Evolutionary conservation across 441 rosid genomes (phyloP).

Genomic region (Monsonia emarginata): DNA sequence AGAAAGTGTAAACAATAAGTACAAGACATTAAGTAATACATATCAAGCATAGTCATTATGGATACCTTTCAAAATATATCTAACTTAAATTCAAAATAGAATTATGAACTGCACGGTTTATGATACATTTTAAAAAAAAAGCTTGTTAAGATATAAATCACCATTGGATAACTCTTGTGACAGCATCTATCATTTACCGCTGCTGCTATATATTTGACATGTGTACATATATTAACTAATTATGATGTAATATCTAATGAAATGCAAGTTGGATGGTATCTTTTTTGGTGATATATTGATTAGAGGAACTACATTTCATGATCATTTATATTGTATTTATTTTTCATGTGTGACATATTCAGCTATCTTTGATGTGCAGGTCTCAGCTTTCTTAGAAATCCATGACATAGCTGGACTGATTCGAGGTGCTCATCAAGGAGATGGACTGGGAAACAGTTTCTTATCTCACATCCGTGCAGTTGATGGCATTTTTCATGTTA

Average conservation of each 20-base stretch:
- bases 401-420: constrained; percentile 98
- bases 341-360: neutral
- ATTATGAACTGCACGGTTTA: too few species aligned
- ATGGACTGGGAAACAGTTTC: constrained; percentile 94
- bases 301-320: neutral
- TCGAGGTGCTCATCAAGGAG: constrained; percentile 93
- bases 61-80: too few species aligned
- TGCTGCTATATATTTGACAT: neutral
- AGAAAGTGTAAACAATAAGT: too few species aligned
- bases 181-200: neutral
- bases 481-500: constrained; percentile 96
- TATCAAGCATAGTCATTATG: too few species aligned
- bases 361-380: constrained; percentile 28
- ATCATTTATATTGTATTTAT: neutral
- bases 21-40: too few species aligned
- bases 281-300: neutral
- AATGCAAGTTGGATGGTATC: neutral
- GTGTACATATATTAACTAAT: neutral
- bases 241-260: neutral
- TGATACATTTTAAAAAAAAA: too few species aligned
- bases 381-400: constrained; percentile 90
- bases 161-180: too few species aligned
- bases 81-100: too few species aligned
- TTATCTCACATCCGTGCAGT: constrained; percentile 96
- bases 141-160: too few species aligned